Base-by-base conservation (phyloP, 2,329 filamentous ascomycete species). In the Penicillium carneum region DNA sequence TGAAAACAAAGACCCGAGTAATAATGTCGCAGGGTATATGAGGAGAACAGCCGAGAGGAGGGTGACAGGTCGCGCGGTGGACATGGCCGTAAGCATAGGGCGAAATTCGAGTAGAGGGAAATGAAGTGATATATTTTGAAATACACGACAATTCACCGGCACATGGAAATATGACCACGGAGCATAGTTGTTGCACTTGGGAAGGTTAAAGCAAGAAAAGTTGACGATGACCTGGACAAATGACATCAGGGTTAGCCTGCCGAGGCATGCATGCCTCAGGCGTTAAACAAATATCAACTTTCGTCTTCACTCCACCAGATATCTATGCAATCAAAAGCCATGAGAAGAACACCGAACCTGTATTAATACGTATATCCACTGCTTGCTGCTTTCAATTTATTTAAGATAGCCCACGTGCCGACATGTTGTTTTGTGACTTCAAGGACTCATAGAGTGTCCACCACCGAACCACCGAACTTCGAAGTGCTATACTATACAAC, bases 1-100 rank as follows among this genome's bases (percentile, higher is more conserved):
- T 47, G 90, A 89, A 84, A 92, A 97, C 67, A 96, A 72, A 31
- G 91, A 90, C 67, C 95, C 95, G 67, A 97, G 85, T 57, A 92
- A 65, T 60, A 99, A 87, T 7, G 93, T 89, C 29, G 81, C 70
- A 4, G 94, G 94, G 80, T 97, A 98, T 62, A 91, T 80, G 2
- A 81, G 76, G 33, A 97, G 84, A 23, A 89, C 81, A 26, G 84
- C 79, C 74, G 96, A 91, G 71, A 89, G 82, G 59, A 66, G 42
- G 52, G 60, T 12, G 8, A 64, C 57, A 47, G 63, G 61, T 57
- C 62, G 61, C 38, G 51, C 34, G 47, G 63, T 52, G 58, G 67
- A 50, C 67, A 70, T 70, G 49, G 53, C 62, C n/a, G 38, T 46
- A 31, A 42, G 42, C 42, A 56, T 36, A 36, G 11, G 2, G n/a